Evolutionary conservation across 768 basidiomycete species (phyloP).

Genomic region (Lentinula raphanica): DNA sequence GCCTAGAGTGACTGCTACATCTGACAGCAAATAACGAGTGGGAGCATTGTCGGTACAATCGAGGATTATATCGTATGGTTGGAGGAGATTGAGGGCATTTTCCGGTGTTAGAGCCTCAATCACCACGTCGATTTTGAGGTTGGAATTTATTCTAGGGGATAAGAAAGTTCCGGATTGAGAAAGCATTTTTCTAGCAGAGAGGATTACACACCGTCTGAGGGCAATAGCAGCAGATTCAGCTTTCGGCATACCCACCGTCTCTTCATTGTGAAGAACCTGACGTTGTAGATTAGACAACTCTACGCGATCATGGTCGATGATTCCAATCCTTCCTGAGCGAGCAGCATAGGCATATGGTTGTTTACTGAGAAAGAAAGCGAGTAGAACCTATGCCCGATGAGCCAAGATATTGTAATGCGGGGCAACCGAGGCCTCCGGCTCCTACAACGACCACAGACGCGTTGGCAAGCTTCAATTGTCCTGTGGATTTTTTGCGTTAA

Average conservation of each 20-base stretch:
- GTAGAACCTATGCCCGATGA: conserved; percentile 85
- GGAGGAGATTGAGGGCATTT: conserved; percentile 62
- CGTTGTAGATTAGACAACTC: conserved; percentile 88
- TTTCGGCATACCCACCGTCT: conserved; percentile 73
- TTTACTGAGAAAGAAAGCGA: not conserved
- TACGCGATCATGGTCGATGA: conserved; percentile 86
- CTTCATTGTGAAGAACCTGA: conserved; percentile 82
- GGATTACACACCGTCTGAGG: conserved; percentile 48
- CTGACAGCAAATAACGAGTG: conserved; percentile 90
- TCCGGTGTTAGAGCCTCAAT: conserved; percentile 46
- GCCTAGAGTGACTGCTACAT: conserved; percentile 68
- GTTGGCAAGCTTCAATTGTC: conserved; percentile 73
- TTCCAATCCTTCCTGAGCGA: conserved; percentile 69
- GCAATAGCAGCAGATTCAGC: conserved; percentile 75
- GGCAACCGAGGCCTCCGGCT: conserved; percentile 94
- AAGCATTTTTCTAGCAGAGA: conserved; percentile 5
- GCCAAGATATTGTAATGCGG: conserved; percentile 89
- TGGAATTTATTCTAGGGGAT: conserved; percentile 67
- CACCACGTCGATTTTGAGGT: conserved; percentile 53
- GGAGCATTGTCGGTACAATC: conserved; percentile 95
- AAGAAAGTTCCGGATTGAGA: not conserved
- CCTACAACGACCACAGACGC: conserved; percentile 85
- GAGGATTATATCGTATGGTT: conserved; percentile 68
- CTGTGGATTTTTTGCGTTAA: conserved; percentile 33
- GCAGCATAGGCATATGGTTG: conserved; percentile 6